Conservation (phyloP, 179 eudicot genomes). For the Silene coronaria region DNA sequence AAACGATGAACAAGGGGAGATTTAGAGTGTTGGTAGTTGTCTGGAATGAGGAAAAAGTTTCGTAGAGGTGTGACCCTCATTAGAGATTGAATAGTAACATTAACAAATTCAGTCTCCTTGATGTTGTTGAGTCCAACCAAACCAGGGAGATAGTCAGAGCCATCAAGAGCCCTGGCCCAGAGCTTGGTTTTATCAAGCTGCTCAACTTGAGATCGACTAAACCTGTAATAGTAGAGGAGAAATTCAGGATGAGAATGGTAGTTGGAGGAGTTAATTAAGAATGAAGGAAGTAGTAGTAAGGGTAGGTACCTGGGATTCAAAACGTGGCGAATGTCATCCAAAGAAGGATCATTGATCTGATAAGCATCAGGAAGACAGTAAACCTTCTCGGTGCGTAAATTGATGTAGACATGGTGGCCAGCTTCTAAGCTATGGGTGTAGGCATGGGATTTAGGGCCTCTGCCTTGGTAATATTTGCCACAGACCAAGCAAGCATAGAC, state of each 20-base stretch:
- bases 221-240: constrained; percentile 36
- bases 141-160: constrained; percentile 96
- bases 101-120: constrained; percentile 87
- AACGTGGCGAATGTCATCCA: constrained; percentile 90
- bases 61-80: constrained; percentile 96
- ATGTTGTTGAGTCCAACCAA: constrained; percentile 94
- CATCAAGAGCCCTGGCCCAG: constrained; percentile 99
- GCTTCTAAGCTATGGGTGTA: constrained; percentile 95
- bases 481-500: constrained; percentile 96
- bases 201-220: constrained; percentile 57
- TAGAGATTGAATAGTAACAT: constrained; percentile 87
- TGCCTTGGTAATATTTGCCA: constrained; percentile 93
- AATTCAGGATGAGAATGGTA: neutral
- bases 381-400: constrained; percentile 77
- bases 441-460: constrained; percentile 84
- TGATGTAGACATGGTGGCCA: constrained; percentile 91
- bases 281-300: too few relatives aligned
- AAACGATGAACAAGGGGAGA: constrained; percentile 86
- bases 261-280: too few relatives aligned
- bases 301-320: constrained; percentile 64
- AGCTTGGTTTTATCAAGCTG: constrained; percentile 65
- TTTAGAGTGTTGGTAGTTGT: constrained; percentile 69
- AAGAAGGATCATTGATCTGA: constrained; percentile 81
- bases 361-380: constrained; percentile 98
- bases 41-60: constrained; percentile 89